Evolutionary conservation across 2,329 filamentous ascomycete species (phyloP).

Genomic region (Exophiala mesophila): DNA sequence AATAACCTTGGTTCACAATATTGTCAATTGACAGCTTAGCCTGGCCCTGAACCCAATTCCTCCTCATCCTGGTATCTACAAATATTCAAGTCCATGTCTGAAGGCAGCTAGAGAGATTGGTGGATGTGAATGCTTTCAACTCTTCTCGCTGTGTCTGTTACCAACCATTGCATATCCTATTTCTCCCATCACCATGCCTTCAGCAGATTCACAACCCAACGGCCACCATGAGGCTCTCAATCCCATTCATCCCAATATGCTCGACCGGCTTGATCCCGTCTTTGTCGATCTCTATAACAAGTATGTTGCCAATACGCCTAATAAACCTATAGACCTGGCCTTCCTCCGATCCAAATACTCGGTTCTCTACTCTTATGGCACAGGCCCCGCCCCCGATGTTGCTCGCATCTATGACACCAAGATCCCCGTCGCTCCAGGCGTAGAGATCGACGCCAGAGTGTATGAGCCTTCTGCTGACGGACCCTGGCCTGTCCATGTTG

Average conservation of each 20-base stretch:
- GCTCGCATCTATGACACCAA: conserved; percentile 38
- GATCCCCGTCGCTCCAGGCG: conserved; percentile 32
- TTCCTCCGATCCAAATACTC: conserved; percentile 41
- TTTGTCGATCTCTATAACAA: conserved; percentile 48
- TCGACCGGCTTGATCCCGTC: conserved; percentile 43
- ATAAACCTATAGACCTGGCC: conserved; percentile 38
- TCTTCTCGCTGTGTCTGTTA: too few species aligned
- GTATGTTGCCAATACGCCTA: conserved; percentile 39
- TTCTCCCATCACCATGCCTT: conserved; percentile 2
- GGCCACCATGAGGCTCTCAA: conserved; percentile 43
- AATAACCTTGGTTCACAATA: too few species aligned
- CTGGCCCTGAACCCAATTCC: too few species aligned
- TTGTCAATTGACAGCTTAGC: too few species aligned
- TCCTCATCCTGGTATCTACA: too few species aligned
- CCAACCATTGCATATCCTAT: too few species aligned
- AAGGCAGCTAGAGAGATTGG: too few species aligned
- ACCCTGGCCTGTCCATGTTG: conserved; percentile 44
- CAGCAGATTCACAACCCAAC: neutral
- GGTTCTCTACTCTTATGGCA: conserved; percentile 43
- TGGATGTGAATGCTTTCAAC: too few species aligned
- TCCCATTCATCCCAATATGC: conserved; percentile 46
- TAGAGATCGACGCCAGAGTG: conserved; percentile 46
- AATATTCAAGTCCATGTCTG: too few species aligned
- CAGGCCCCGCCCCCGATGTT: conserved; percentile 39
- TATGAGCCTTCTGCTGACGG: conserved; percentile 40